Base-by-base conservation (phyloP, 495 filamentous ascomycete species). In the Cercophora samala region DNA sequence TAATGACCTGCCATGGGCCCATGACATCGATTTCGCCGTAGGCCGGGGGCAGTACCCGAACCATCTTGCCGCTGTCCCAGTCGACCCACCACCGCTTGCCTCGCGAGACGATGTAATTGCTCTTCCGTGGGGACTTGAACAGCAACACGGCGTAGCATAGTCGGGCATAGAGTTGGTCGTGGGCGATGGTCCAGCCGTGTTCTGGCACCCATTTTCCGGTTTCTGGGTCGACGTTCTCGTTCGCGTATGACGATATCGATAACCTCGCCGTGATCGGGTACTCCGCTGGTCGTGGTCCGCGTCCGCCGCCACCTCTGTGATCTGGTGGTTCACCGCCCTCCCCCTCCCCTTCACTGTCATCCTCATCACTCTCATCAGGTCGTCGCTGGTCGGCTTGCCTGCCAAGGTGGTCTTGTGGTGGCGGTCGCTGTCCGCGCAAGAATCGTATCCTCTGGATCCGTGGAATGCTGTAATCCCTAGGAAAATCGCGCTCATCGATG, bases 401-500 rank as follows among this genome's bases (percentile, higher is more conserved):
- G 18, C 67, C 72, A 42, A 58, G 73, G 60, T 63, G 71, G 68
- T 74, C 69, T 26, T 76, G 66, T 6, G 68, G 69, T 18, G 58
- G 64, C 11, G 75, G 74, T 63, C 72, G 66, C 60, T 75, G 69
- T 21, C 74, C 68, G 25, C 74, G 74, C 17, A 76, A 51, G 70
- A 76, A 78, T 26, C 75, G 75, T 60, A 78, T 76, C 65, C 80
- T 71, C 60, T 79, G 78, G n/a, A 81, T 73, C 0, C 80, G 73
- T 13, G 81, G 78, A 53, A 81, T 77, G 74, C 85, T 88, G 66
- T 83, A 81, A 66, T 84, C 84, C 9, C 82, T 73, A 0, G 87
- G 86, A 53, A 87, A 79, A 73, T 83, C 74, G 82, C 81, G 32
- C 86, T 91, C 76, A 82, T 89, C 4, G 76, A 83, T 58, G 72